A percentile compares a stretch with the other conserved stretches of the same genome.
Conservation (phyloP, 176 grass and related monocot genomes). For the Melocanna baccifera region DNA sequence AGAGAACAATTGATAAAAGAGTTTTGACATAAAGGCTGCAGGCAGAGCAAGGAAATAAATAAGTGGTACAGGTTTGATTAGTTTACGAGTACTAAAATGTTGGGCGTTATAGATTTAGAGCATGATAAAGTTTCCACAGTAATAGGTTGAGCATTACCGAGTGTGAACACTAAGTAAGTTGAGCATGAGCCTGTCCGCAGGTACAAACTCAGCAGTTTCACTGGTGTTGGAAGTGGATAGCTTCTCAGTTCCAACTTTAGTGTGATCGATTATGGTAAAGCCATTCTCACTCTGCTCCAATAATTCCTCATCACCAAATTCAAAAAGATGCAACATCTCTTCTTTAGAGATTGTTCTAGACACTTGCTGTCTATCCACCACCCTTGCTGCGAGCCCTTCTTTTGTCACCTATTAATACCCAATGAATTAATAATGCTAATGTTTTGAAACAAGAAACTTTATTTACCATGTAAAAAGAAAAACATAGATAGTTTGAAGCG, state of each 20-base stretch:
- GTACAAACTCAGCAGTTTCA: slow-evolving; percentile 35
- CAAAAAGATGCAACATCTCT: slow-evolving; percentile 93
- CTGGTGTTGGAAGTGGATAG: slow-evolving; percentile 24
- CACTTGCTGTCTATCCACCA: slow-evolving; percentile 94
- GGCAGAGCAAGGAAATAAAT: slow-evolving; percentile 8
- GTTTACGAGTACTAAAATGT: too few relatives aligned
- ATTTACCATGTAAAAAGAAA: slow-evolving; percentile 1
- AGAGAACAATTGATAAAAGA: neutral
- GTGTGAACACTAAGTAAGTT: slow-evolving; percentile 67
- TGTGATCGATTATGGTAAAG: slow-evolving; percentile 18
- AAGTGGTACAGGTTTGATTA: neutral
- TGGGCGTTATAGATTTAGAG: too few relatives aligned
- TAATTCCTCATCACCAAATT: slow-evolving; percentile 91
- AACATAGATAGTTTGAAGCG: neutral
- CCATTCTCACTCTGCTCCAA: slow-evolving; percentile 42
- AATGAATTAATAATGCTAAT: neutral
- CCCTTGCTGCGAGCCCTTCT: slow-evolving; percentile 96
- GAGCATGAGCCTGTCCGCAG: slow-evolving; percentile 66
- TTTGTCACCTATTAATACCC: slow-evolving; percentile 76
- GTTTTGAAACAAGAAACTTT: slow-evolving; percentile 18
- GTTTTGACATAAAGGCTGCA: neutral
- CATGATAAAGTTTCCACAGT: too few relatives aligned
- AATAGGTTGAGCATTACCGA: slow-evolving; percentile 46
- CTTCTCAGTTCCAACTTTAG: slow-evolving; percentile 32
- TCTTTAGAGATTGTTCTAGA: slow-evolving; percentile 98